Evolutionary conservation across 129 eudicot genomes (phyloP).

Genomic region (Rutidosis leptorrhynchoides): DNA sequence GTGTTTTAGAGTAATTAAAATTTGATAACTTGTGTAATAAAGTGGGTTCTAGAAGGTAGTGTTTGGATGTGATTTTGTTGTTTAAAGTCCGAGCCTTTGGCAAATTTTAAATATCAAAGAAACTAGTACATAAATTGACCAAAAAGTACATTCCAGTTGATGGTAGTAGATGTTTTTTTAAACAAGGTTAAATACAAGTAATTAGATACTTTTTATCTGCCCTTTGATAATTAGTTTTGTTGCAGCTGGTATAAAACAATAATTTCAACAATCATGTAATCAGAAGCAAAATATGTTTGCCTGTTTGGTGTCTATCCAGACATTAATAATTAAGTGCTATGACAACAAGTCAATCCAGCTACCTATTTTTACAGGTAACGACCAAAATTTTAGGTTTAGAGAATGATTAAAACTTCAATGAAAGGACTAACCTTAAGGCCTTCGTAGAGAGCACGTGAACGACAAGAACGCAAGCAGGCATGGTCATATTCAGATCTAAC

Average conservation of each 20-base stretch:
- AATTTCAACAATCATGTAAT: neutral
- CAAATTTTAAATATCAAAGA: neutral
- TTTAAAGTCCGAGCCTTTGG: neutral
- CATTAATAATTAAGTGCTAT: neutral
- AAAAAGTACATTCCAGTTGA: neutral
- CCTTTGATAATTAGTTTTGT: neutral
- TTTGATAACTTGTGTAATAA: neutral
- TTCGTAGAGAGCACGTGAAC: constrained; percentile 97
- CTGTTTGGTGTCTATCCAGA: neutral
- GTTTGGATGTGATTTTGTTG: neutral
- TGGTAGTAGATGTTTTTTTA: neutral
- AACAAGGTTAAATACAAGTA: neutral
- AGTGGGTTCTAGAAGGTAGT: neutral
- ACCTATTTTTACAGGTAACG: neutral
- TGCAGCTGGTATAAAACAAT: neutral
- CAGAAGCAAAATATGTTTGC: neutral
- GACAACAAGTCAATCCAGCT: neutral
- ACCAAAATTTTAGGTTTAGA: neutral
- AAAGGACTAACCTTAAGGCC: constrained; percentile 70
- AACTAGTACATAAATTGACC: neutral
- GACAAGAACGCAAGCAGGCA: constrained; percentile 96
- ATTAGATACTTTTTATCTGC: neutral
- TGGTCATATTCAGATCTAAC: constrained; percentile 97
- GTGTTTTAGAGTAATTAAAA: neutral
- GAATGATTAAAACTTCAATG: neutral